Evolutionary conservation across 75 land plant species (phyloP), one percentile per base, ranked within the genome.

Genomic region (Picea glauca): DNA sequence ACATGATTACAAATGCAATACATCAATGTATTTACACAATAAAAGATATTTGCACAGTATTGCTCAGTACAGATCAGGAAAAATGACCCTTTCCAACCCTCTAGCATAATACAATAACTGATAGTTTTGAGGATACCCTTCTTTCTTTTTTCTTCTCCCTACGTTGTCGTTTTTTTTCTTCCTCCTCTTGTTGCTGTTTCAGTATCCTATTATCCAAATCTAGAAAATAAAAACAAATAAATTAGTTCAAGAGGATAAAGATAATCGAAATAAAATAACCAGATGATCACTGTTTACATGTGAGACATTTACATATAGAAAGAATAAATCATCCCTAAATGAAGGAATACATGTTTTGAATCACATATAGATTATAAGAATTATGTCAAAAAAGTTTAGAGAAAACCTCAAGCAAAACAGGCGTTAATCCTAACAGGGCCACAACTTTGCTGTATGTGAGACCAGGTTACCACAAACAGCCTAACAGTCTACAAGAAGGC

Each of bases 111-210:
- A 38, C 5, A 35, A 58, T n/a, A 78, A 17, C 60, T 3, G 3
- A 58, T 14, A 43, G 62, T 33, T n/a, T 26, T 5, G 67, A 56
- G 13, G 79, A 60, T 70, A 92, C 98, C 93, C 88, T 94, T 80
- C 91, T 94, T 83, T 96, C 98, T 82, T 94, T 96, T 85, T 96
- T 96, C 81, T 81, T 92, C 77, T 96, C 98, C 68, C 89, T 88
- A 3, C 95, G 91, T 50, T 84, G 87, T 31, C 93, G 88, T 81
- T 92, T 96, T 20, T 88, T 78, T 75, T 96, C 95, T 86, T 96
- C 98, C 62, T 96, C 99, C 78, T 96, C 95, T 76, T 90, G 88
- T 73, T 93, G 92, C 62, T 92, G 99, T 76, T 96, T 96, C 75
- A 86, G 73, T 58, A 94, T 89, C 76, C 95, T 83, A 58, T 80